Base-by-base conservation (phyloP, 129 eudicot genomes). In the Apium graveolens region DNA sequence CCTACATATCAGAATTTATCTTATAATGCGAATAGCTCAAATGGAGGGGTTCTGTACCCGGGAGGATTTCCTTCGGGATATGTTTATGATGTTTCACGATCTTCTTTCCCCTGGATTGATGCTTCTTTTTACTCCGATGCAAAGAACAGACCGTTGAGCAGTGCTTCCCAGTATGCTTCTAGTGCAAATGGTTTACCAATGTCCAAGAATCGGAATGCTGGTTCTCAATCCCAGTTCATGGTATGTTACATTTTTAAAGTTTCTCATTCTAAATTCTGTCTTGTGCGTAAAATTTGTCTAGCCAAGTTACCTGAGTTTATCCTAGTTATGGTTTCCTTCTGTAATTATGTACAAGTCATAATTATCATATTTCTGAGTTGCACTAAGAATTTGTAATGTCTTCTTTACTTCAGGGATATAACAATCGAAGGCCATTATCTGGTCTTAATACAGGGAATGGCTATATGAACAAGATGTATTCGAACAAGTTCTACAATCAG, bases 41-140 rank as follows among this genome's bases (percentile, higher is more conserved):
- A 83, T 74, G 96, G 89, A 42, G 81, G 82, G 78, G 92, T 89
- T 81, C 70, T 81, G n/a, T 55, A 79, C 45, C 84, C 81, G 24
- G 83, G 85, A 21, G 88, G 85, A 42, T 12, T 57, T 44, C 72
- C 83, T 68, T 85, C 87, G 45, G 81, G 94, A 81, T 91, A 69
- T 57, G 83, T 78, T n/a, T 86, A 65, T 83, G 97, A 89, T 75
- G 88, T 91, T 69, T 77, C 83, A 7, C 93, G 82, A 74, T 87
- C 94, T 18, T 89, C 93, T 4, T 73, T 85, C 51, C 92, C 96
- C 37, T 91, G 93, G 96, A 60, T 87, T 43, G 91, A 85, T 45
- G 75, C 42, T 72, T 69, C 91, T 11, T 38, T 86, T 65, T 82
- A 76, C 78, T 49, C 90, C 38, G 87, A 88, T 79, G 87, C 82